A percentile compares a stretch with the other conserved stretches of the same genome.
Conservation (phyloP, 345 rosid species). For the Euphorbia tirucalli region DNA sequence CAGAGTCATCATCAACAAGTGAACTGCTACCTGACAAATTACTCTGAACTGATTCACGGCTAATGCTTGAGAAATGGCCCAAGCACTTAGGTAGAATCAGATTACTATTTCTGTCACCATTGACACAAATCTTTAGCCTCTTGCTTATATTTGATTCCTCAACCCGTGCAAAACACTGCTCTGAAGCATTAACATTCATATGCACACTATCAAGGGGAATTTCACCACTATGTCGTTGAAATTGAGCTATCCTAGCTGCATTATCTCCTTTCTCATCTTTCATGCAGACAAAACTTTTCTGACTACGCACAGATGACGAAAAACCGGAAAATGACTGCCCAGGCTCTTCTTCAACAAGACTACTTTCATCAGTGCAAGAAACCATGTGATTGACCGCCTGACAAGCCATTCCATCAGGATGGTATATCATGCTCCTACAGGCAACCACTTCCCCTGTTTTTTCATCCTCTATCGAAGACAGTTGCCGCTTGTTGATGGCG, state of each 20-base stretch:
- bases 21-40: constrained; percentile 57
- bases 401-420: constrained; percentile 30
- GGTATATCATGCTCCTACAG: constrained; percentile 25
- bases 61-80: constrained; percentile 44
- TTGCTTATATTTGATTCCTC: constrained; percentile 29
- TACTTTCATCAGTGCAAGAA: constrained; percentile 22
- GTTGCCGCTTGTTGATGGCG: too few relatives aligned
- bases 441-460: constrained; percentile 24
- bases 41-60: constrained; percentile 70
- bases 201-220: constrained; percentile 15
- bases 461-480: constrained; percentile 34
- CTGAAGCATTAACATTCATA: constrained; percentile 34
- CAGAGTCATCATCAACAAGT: constrained; percentile 62
- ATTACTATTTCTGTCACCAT: constrained; percentile 37
- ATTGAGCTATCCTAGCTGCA: constrained; percentile 30
- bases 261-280: constrained; percentile 30
- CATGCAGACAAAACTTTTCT: constrained; percentile 15
- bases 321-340: constrained; percentile 29
- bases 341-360: constrained; percentile 33
- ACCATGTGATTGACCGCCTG: constrained; percentile 17
- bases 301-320: constrained; percentile 22
- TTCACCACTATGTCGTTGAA: constrained; percentile 25
- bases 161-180: constrained; percentile 30
- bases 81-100: constrained; percentile 33
- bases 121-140: constrained; percentile 24